Conservation (phyloP, 75 land plant genomes). For the Larix kaempferi region DNA sequence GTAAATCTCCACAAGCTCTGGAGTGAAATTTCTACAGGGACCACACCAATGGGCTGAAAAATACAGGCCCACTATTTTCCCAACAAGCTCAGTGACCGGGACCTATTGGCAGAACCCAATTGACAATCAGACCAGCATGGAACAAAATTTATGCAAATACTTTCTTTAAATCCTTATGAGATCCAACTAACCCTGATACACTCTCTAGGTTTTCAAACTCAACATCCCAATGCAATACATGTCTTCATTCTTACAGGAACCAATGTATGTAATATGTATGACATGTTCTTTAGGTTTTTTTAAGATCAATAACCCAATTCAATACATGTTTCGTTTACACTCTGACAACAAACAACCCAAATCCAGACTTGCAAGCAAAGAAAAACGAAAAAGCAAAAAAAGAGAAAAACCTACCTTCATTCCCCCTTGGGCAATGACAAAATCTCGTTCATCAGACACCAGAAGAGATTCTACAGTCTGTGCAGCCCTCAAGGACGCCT, state of each 20-base stretch:
- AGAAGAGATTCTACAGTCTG: conserved; percentile 67
- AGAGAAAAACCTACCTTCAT: conserved; percentile 12
- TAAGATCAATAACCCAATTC: conserved; percentile 4
- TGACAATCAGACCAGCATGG: conserved; percentile 15
- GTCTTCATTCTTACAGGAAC: neutral
- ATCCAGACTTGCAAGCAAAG: conserved; percentile 6
- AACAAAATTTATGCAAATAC: neutral
- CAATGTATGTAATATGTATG: neutral
- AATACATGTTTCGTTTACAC: conserved; percentile 17
- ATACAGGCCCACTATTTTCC: conserved; percentile 53
- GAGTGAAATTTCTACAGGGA: conserved; percentile 41
- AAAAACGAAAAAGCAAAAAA: conserved; percentile 3
- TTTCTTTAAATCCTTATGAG: neutral
- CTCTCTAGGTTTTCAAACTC: neutral
- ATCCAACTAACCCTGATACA: neutral
- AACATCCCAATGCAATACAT: neutral
- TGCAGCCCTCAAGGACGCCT: conserved; percentile 31
- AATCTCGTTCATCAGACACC: conserved; percentile 29
- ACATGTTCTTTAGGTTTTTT: neutral
- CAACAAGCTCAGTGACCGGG: conserved; percentile 22
- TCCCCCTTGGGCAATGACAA: conserved; percentile 34
- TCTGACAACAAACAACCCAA: conserved; percentile 22
- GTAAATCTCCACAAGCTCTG: conserved; percentile 23
- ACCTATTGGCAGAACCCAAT: conserved; percentile 21
- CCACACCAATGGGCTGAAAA: conserved; percentile 53